These are phyloP conservation scores for Salix suchowensis DNA, from an alignment of 345 rosid species.

Conservation along the genomic window DNA sequence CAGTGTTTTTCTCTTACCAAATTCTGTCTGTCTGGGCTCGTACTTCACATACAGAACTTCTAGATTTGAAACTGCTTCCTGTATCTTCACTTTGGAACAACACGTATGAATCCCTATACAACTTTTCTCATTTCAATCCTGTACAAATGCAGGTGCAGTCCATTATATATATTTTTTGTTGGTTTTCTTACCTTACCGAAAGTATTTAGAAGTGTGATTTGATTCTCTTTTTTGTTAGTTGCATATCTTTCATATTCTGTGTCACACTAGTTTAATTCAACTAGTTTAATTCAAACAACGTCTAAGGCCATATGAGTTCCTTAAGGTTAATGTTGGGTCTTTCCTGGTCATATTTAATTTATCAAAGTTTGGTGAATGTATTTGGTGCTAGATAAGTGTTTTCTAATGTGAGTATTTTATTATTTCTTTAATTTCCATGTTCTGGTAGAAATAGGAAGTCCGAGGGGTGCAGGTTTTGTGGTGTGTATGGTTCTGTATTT, in stretches of 20 bases:
- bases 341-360: too few species aligned
- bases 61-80: slow-evolving; percentile 93
- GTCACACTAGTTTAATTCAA: too few species aligned
- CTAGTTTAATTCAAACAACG: too few species aligned
- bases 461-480: too few species aligned
- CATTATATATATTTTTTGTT: slow-evolving; percentile 14
- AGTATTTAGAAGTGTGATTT: not conserved
- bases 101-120: slow-evolving; percentile 66
- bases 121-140: slow-evolving; percentile 94
- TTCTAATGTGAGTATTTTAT: too few species aligned
- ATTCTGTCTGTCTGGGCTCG: slow-evolving; percentile 51
- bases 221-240: slow-evolving; percentile 24
- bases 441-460: too few species aligned
- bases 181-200: not conserved
- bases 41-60: slow-evolving; percentile 84
- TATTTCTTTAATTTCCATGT: too few species aligned
- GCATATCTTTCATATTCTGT: slow-evolving; percentile 83
- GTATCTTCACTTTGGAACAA: slow-evolving; percentile 69
- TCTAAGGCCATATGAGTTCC: too few species aligned
- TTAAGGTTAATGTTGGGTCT: too few species aligned
- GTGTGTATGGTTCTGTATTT: too few species aligned
- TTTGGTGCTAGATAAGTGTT: too few species aligned
- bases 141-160: slow-evolving; percentile 87
- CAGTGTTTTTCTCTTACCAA: slow-evolving; percentile 12
- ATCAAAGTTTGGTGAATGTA: too few species aligned